Conservation (phyloP, 306 rosid genomes). For the Vicia sativa region DNA sequence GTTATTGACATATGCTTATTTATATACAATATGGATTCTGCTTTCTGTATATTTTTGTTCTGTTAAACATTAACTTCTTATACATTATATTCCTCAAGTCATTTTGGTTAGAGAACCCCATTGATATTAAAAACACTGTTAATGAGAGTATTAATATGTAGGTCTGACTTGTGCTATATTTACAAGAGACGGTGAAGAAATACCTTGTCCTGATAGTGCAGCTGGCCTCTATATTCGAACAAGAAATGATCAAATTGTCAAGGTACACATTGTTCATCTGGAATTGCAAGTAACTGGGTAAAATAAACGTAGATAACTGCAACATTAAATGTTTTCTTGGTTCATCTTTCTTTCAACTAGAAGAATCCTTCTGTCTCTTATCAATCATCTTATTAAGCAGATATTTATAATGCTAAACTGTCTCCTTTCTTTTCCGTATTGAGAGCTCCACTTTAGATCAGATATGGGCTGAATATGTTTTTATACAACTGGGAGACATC, state of each 20-base stretch:
- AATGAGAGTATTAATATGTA: slow-evolving; percentile 36
- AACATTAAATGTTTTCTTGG: slow-evolving; percentile 28
- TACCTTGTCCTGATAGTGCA: slow-evolving; percentile 79
- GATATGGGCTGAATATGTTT: not conserved
- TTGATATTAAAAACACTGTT: slow-evolving; percentile 10
- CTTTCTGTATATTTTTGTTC: not conserved
- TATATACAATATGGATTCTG: slow-evolving; percentile 2
- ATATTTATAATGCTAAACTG: slow-evolving; percentile 20
- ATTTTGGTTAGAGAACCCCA: slow-evolving; percentile 24
- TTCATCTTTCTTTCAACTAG: slow-evolving; percentile 16
- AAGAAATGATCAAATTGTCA: slow-evolving; percentile 79
- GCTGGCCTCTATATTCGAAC: slow-evolving; percentile 89
- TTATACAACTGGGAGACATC: not conserved
- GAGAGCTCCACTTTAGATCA: not conserved
- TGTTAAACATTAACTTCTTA: slow-evolving; percentile 9
- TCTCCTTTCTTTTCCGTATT: slow-evolving; percentile 5
- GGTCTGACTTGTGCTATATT: slow-evolving; percentile 83
- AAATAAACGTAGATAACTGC: slow-evolving; percentile 5
- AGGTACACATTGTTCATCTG: slow-evolving; percentile 54
- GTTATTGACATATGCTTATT: slow-evolving; percentile 43
- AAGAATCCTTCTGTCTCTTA: slow-evolving; percentile 24
- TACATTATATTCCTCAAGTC: slow-evolving; percentile 9
- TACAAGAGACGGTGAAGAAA: slow-evolving; percentile 70
- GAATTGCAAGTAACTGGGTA: slow-evolving; percentile 33
- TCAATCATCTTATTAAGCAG: not conserved